Evolutionary conservation across 2,329 filamentous ascomycete genomes (phyloP).

Genomic region (Paramyrothecium sp.): DNA sequence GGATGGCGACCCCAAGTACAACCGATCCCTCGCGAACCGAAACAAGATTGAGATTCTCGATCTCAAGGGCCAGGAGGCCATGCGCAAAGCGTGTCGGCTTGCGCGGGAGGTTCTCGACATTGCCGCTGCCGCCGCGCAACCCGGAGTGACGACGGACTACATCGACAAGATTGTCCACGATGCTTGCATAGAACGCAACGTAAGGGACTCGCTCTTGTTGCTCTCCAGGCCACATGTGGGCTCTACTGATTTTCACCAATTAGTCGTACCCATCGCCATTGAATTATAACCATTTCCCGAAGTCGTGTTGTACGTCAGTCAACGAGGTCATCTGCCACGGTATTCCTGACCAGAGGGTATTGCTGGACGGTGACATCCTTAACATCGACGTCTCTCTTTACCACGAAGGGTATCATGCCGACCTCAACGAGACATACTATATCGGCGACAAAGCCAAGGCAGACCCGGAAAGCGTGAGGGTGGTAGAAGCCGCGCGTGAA

Average conservation of each 20-base stretch:
- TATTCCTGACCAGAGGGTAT: slow-evolving; percentile 85
- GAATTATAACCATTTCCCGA: slow-evolving; percentile 95
- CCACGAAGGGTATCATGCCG: slow-evolving; percentile 91
- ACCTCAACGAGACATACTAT: slow-evolving; percentile 98
- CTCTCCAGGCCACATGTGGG: not conserved
- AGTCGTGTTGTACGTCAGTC: slow-evolving; percentile 92
- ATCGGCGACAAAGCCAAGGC: slow-evolving; percentile 84
- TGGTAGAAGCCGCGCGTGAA: slow-evolving; percentile 87
- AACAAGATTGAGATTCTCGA: slow-evolving; percentile 84
- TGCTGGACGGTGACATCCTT: slow-evolving; percentile 91
- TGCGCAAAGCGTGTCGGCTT: slow-evolving; percentile 88
- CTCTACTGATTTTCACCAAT: not conserved
- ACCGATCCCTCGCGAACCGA: slow-evolving; percentile 60
- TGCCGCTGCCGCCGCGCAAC: slow-evolving; percentile 76
- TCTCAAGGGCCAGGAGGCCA: slow-evolving; percentile 76
- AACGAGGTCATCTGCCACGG: slow-evolving; percentile 99
- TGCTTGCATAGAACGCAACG: slow-evolving; percentile 87
- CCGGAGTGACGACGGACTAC: slow-evolving; percentile 94
- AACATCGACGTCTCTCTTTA: slow-evolving; percentile 97
- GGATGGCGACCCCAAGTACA: slow-evolving; percentile 71
- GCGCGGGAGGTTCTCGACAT: slow-evolving; percentile 92
- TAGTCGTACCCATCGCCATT: slow-evolving; percentile 95
- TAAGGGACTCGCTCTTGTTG: slow-evolving; percentile 42
- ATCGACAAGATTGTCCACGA: slow-evolving; percentile 95
- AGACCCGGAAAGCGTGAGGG: slow-evolving; percentile 82